Evolutionary conservation across 2,329 filamentous ascomycete species (phyloP).

Genomic region (Neofusicoccum kwambonambiense): DNA sequence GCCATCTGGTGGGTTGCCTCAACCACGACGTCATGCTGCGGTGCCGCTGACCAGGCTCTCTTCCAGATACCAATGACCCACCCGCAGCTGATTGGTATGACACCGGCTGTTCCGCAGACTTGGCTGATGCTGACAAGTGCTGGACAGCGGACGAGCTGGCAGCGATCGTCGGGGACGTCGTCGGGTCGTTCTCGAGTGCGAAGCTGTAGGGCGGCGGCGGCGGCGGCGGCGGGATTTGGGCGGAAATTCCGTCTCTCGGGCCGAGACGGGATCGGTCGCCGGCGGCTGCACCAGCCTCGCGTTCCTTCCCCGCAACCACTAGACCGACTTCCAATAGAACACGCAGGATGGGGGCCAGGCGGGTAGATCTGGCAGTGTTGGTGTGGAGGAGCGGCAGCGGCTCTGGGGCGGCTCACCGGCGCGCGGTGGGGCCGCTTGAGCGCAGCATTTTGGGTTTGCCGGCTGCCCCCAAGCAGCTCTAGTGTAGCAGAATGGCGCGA

Average conservation of each 20-base stretch:
- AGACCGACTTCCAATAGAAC: no score
- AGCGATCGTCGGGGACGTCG: neutral
- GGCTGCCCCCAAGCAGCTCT: neutral
- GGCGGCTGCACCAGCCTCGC: no score
- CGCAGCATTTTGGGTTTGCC: neutral
- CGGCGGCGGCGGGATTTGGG: neutral
- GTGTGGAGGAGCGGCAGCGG: neutral
- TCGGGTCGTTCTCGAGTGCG: neutral
- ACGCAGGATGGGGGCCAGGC: no score
- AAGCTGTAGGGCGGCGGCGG: neutral
- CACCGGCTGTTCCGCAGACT: no score
- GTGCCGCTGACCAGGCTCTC: no score
- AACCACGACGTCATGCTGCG: neutral
- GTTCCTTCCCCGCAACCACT: no score
- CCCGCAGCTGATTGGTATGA: neutral
- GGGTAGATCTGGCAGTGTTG: neutral
- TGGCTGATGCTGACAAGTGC: no score
- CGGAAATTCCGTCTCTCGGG: neutral
- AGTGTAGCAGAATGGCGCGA: neutral
- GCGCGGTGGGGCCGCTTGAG: neutral
- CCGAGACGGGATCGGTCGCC: neutral
- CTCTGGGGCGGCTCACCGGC: neutral
- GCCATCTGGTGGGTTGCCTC: neutral
- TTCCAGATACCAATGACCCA: neutral
- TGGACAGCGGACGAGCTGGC: neutral